Percentiles rank a stretch among this genome's conserved stretches.
phyloP scores from a whole-genome alignment of 192 early-diverging fungal genomes.

The Rhizoclosmatium globosum region DNA sequence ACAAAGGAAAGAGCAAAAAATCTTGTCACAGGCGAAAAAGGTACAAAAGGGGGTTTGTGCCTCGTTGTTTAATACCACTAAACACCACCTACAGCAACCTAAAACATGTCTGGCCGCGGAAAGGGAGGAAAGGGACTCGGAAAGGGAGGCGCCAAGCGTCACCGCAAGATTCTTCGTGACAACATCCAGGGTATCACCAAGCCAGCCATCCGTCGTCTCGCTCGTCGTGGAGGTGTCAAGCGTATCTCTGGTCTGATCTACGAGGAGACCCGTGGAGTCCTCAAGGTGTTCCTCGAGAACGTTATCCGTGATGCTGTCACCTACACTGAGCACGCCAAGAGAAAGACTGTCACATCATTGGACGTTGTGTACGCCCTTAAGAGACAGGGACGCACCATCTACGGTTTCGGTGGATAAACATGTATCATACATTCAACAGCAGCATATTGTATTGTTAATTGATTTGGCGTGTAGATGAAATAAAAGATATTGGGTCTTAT shows the following conservation, averaged over 20 bases:
- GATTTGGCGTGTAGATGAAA: no score
- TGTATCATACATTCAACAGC: no score
- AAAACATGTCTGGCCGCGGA: constrained; percentile 93
- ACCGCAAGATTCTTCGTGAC: constrained; percentile 99
- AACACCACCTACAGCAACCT: not conserved
- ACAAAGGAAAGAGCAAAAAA: not conserved
- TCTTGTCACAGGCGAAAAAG: not conserved
- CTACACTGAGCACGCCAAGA: constrained; percentile 99
- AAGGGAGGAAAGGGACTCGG: constrained; percentile 99
- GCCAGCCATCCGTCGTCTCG: constrained; percentile 98
- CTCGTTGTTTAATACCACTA: not conserved
- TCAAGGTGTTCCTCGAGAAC: constrained; percentile 99
- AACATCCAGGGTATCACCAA: constrained; percentile 98
- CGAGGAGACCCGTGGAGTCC: constrained; percentile 97
- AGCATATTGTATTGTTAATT: no score
- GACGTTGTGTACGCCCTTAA: constrained; percentile 99
- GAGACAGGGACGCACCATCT: constrained; percentile 93
- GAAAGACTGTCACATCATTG: constrained; percentile 99
- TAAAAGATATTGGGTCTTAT: no score
- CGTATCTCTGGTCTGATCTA: constrained; percentile 99
- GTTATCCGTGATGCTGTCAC: constrained; percentile 99
- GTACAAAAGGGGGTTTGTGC: not conserved
- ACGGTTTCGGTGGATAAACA: constrained; percentile 50
- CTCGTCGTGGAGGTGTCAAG: constrained; percentile 99
- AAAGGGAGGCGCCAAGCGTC: constrained; percentile 99